These are phyloP conservation scores for Aspergillus alliaceus DNA, from an alignment of 2,329 filamentous ascomycete genomes.

Conservation along the genomic window DNA sequence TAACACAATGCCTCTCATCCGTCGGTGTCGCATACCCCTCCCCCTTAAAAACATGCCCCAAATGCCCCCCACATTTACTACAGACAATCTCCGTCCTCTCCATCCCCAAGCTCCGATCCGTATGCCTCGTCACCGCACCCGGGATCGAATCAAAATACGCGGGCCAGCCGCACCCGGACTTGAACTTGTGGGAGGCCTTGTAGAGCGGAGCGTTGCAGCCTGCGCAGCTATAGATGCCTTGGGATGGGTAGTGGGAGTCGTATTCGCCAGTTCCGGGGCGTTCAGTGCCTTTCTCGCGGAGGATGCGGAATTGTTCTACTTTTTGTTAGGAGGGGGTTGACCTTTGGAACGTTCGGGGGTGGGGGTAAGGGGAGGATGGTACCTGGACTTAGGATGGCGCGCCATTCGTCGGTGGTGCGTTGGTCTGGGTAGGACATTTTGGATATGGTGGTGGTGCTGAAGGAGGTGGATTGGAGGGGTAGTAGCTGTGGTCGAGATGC, in stretches of 20 bases:
- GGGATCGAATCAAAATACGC: constrained; percentile 96
- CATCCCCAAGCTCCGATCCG: constrained; percentile 79
- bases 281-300: constrained; percentile 92
- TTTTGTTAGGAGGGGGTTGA: no score
- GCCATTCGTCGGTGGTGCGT: constrained; percentile 83
- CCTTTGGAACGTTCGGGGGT: no score
- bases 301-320: constrained; percentile 89
- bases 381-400: constrained; percentile 75
- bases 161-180: constrained; percentile 94
- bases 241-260: constrained; percentile 76
- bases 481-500: constrained; percentile 3
- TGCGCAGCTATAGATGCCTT: constrained; percentile 83
- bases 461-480: constrained; percentile 44
- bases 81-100: constrained; percentile 89
- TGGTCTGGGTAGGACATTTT: constrained; percentile 70
- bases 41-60: constrained; percentile 90
- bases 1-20: constrained; percentile 96
- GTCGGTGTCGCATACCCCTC: constrained; percentile 83
- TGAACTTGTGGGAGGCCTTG: constrained; percentile 92
- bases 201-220: constrained; percentile 87
- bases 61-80: constrained; percentile 86
- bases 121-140: constrained; percentile 80
- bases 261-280: constrained; percentile 75
- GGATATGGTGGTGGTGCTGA: constrained; percentile 51
- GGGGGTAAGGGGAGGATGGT: constrained; percentile 38